Percentiles rank a stretch among this genome's conserved stretches.
Evolutionary conservation across 2,329 filamentous ascomycete genomes (phyloP).

Genomic region (Apiospora phragmitis): DNA sequence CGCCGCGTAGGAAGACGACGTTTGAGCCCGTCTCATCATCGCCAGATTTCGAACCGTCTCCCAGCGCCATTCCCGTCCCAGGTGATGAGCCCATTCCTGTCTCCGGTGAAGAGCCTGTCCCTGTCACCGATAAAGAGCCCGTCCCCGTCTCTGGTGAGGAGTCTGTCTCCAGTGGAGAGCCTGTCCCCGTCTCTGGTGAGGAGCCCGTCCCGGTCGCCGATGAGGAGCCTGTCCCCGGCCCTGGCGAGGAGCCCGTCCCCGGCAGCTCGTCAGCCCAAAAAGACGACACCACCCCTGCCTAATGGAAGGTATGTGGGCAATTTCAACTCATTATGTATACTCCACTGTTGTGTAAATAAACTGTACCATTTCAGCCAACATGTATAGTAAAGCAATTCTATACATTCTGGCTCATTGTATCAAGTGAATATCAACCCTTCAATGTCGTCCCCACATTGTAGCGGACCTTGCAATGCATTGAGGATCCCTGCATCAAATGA

Average conservation of each 20-base stretch:
- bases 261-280: background rate
- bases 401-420: background rate
- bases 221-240: no score
- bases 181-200: background rate
- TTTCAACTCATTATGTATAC: background rate
- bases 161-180: no score
- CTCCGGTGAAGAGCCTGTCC: no score
- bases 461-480: no score
- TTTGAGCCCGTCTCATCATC: background rate
- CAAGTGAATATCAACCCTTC: background rate
- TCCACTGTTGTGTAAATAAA: background rate
- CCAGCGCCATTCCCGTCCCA: background rate
- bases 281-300: background rate
- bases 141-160: no score
- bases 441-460: background rate
- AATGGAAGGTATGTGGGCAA: background rate
- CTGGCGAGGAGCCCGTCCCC: background rate
- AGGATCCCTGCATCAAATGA: no score
- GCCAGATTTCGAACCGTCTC: background rate
- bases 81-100: conserved; percentile 9
- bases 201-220: no score
- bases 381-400: background rate
- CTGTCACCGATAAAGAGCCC: no score
- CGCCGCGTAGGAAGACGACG: background rate
- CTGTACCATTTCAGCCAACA: background rate